Percentiles rank a stretch among this genome's conserved stretches.
Evolutionary conservation across 176 grass and related monocot genomes (phyloP).

Genomic region (Avena insularis): DNA sequence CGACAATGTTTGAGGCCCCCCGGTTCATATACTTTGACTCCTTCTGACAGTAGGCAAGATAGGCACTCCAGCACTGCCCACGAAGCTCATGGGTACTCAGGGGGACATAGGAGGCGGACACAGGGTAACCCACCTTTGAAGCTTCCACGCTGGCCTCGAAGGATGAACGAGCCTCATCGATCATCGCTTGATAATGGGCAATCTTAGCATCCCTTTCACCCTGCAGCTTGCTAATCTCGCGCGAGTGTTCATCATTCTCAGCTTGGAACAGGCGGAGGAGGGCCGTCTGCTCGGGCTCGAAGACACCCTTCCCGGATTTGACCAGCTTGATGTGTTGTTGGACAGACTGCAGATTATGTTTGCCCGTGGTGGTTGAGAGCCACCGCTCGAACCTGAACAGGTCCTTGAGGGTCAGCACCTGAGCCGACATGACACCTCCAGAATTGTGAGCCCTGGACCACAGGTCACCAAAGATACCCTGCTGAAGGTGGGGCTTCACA

Average conservation of each 20-base stretch:
- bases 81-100: slow-evolving; percentile 24
- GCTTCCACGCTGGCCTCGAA: neutral
- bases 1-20: slow-evolving; percentile 9
- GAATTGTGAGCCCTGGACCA: slow-evolving; percentile 33
- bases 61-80: neutral
- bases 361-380: slow-evolving; percentile 14
- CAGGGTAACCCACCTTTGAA: slow-evolving; percentile 23
- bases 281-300: slow-evolving; percentile 15
- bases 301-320: slow-evolving; percentile 14
- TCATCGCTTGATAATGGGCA: neutral
- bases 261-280: slow-evolving; percentile 13
- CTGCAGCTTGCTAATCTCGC: slow-evolving; percentile 6
- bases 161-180: neutral
- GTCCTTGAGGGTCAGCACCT: slow-evolving; percentile 26
- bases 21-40: slow-evolving; percentile 12
- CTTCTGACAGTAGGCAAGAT: slow-evolving; percentile 25
- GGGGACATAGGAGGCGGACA: slow-evolving; percentile 19
- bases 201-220: slow-evolving; percentile 19
- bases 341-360: slow-evolving; percentile 23
- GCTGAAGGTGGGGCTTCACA: slow-evolving; percentile 12
- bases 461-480: slow-evolving; percentile 17
- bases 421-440: slow-evolving; percentile 17
- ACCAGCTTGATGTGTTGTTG: neutral
- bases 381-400: slow-evolving; percentile 17
- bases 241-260: slow-evolving; percentile 13